Base-by-base conservation (phyloP, 2,329 filamentous ascomycete species). In the Fusarium transvaalense region DNA sequence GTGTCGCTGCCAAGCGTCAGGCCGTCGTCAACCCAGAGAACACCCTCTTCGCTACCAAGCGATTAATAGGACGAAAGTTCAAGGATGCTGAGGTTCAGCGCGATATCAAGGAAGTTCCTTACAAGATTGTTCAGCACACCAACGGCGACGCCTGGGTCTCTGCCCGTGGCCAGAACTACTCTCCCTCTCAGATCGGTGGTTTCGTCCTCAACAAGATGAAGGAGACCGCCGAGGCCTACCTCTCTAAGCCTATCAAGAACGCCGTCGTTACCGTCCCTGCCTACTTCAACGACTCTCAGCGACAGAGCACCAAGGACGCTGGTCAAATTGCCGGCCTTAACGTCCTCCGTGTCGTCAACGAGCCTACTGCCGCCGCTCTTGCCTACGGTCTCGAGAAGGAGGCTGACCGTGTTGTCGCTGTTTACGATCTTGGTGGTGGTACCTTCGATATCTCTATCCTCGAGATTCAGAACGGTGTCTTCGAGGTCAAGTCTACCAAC, bases 371-470 rank as follows among this genome's bases (percentile, higher is more conserved):
- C 77, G 95, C 95, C 73, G 95, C 95, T 69, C 89, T 98, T 74
- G 95, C 95, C 68, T 98, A 98, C 79, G 95, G 95, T 84, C 88
- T 97, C 52, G 94, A 97, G 85, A 97, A 97, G 88, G 92, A 96
- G 81, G 88, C 89, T 69, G 94, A 97, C 84, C 89, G 92, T 71
- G 84, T 97, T 65, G 92, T 97, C 77, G 94, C 94, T 75, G 94
- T 98, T 80, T 98, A 97, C 86, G 94, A 98, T 91, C 88, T 98
- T 76, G 94, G 94, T 85, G 94, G 94, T 89, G 94, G 94, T 89
- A 98, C 94, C 75, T 98, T 98, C 84, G 95, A 98, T 93, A 97
- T 98, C 83, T 97, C 94, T 69, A 91, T 97, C 68, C 91, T 98
- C 17, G 94, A 97, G 84, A 97, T 98, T 79, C 94, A 97, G 85